Evolutionary conservation across 2,329 filamentous ascomycete species (phyloP), one percentile per base, ranked within the genome.

Genomic region (Zymoseptoria passerinii): DNA sequence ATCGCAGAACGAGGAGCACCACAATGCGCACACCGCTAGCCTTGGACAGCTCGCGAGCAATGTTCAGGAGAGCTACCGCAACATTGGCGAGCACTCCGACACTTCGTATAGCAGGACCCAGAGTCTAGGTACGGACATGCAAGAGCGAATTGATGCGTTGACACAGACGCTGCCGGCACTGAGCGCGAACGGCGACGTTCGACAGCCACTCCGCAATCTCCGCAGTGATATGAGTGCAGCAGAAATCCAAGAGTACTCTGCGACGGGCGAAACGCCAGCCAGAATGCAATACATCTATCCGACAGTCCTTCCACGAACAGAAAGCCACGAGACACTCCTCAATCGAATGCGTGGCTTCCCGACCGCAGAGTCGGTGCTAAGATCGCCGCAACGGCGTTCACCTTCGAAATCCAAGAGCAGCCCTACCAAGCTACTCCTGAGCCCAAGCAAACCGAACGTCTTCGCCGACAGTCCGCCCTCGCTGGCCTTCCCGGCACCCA

Each of bases 181-280:
- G 4, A 71, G 73, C 5, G 70, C 75, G 19, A 76, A 80, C 28
- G 75, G 75, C 18, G 78, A 80, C 8, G 73, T 95, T 9, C 84
- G 86, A 61, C 81, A 84, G 64, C 88, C 90, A 7, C 82, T 97
- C 5, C 75, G 79, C 27, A 80, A 85, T 52, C 83, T 99, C 27
- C 84, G 90, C 7, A 79, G 84, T 18, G 81, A 84, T n/a, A 83
- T 96, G 52, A 76, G 81, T 16, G 76, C 74, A 52, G 84, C 86
- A 1, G 74, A 78, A 4, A 79, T 97, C 55, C 81, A 85, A 55
- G 91, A 96, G 70, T 97, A 97, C 72, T 78, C 83, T 44, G 83
- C 89, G 0, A 97, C 94, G 0, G 92, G 94, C 54, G 81, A 87
- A 52, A 97, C 94, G 1, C 94, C 94, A 0, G 84, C 88, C 69